Evolutionary conservation across 768 basidiomycete genomes (phyloP).

Genomic region (Leccinum pellstonianum): DNA sequence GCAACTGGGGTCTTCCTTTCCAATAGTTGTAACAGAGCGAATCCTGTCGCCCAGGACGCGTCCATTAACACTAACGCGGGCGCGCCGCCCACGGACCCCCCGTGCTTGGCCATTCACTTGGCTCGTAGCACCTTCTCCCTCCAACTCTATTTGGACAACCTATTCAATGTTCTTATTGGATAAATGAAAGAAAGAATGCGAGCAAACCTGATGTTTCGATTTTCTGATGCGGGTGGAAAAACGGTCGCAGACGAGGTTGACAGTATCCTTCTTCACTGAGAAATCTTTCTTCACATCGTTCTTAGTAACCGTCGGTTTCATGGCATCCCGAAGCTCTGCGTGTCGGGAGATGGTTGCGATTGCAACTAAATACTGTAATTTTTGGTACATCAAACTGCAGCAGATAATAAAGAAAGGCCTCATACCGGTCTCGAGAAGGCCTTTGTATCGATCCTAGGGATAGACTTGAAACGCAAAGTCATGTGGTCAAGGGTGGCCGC

Average conservation of each 20-base stretch:
- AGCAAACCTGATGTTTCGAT: slow-evolving; percentile 39
- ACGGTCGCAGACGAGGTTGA: slow-evolving; percentile 40
- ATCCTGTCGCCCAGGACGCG: slow-evolving; percentile 18
- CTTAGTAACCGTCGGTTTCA: slow-evolving; percentile 44
- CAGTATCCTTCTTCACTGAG: slow-evolving; percentile 24
- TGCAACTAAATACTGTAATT: slow-evolving; percentile 39
- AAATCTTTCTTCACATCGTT: slow-evolving; percentile 41
- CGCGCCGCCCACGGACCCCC: slow-evolving; percentile 38
- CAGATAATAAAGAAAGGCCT: neutral
- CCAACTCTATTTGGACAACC: slow-evolving; percentile 22
- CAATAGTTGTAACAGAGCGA: slow-evolving; percentile 46
- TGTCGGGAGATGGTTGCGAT: slow-evolving; percentile 48
- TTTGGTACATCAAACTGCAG: neutral
- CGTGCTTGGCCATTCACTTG: slow-evolving; percentile 19
- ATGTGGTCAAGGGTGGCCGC: slow-evolving; percentile 31
- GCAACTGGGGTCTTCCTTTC: slow-evolving; percentile 51
- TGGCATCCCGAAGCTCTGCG: slow-evolving; percentile 43
- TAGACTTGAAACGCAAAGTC: slow-evolving; percentile 9
- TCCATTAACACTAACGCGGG: slow-evolving; percentile 28
- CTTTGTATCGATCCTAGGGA: slow-evolving; percentile 24
- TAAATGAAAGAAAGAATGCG: neutral
- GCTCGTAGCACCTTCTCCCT: neutral
- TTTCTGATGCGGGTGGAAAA: slow-evolving; percentile 45
- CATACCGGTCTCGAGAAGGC: slow-evolving; percentile 34
- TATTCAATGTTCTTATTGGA: slow-evolving; percentile 1